phyloP scores from a whole-genome alignment of 768 basidiomycete genomes.

The Suillus discolor region DNA sequence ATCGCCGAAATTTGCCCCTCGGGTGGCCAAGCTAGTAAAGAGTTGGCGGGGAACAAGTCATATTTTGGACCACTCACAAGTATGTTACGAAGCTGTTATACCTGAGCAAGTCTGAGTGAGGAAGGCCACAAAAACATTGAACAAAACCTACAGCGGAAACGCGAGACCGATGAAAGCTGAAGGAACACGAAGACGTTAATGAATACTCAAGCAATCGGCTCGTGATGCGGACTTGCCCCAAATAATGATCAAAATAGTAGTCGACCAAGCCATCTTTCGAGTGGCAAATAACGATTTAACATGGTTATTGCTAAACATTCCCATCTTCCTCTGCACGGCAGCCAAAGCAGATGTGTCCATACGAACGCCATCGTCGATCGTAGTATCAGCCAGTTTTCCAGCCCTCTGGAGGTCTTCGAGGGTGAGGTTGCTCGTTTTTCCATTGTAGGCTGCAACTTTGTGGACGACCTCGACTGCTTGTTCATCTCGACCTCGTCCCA shows the following conservation, averaged over 20 bases:
- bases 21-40: slow-evolving; percentile 53
- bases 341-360: slow-evolving; percentile 39
- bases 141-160: slow-evolving; percentile 57
- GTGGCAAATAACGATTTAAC: slow-evolving; percentile 54
- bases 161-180: slow-evolving; percentile 76
- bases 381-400: slow-evolving; percentile 17
- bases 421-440: slow-evolving; percentile 48
- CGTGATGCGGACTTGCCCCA: slow-evolving; percentile 43
- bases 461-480: slow-evolving; percentile 65
- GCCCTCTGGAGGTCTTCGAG: slow-evolving; percentile 47
- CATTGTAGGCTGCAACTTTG: slow-evolving; percentile 62
- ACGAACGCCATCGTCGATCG: slow-evolving; percentile 14
- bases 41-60: background rate
- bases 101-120: slow-evolving; percentile 22
- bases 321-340: slow-evolving; percentile 43
- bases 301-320: slow-evolving; percentile 42
- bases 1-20: slow-evolving; percentile 72
- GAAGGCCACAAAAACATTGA: background rate
- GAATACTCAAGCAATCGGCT: background rate
- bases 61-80: slow-evolving; percentile 39
- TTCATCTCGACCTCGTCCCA: slow-evolving; percentile 65
- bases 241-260: slow-evolving; percentile 49
- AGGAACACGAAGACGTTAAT: slow-evolving; percentile 9
- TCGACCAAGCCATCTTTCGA: slow-evolving; percentile 51
- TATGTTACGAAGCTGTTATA: slow-evolving; percentile 57